Conservation (phyloP, 2,329 filamentous ascomycete species). For the Colletotrichum endophyticum region DNA sequence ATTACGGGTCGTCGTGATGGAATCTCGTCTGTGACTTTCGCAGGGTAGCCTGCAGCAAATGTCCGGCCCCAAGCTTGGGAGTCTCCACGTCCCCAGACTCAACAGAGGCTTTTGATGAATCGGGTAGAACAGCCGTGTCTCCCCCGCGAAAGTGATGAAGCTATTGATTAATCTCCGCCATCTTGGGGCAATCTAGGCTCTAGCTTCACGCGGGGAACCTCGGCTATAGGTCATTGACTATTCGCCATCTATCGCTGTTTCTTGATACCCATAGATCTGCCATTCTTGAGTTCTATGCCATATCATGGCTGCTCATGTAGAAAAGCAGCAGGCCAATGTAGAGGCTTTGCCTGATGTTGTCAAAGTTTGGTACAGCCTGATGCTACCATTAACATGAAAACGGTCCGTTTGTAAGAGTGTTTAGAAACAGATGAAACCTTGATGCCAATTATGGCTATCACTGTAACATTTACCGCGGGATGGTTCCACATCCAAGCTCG, state of each 20-base stretch:
- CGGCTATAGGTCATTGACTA: not conserved
- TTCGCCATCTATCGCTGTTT: not conserved
- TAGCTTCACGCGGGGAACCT: not conserved
- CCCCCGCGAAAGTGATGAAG: not conserved
- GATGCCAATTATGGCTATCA: not conserved
- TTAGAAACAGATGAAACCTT: not conserved
- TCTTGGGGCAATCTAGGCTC: not conserved
- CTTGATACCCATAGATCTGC: not conserved
- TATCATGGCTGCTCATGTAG: not conserved
- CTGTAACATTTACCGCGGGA: not conserved
- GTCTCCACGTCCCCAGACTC: not conserved
- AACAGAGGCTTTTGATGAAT: not conserved
- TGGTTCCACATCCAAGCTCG: not conserved
- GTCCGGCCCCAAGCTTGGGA: not conserved
- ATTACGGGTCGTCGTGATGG: not conserved
- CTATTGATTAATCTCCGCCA: not conserved
- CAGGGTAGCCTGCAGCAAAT: not conserved
- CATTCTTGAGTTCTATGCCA: accelerated
- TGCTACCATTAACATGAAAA: not conserved
- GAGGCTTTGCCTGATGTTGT: not conserved
- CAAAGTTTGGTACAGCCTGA: not conserved
- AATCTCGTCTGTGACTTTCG: not conserved
- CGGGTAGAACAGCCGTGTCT: not conserved
- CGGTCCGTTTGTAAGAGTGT: not conserved
- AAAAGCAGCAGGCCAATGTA: accelerated